phyloP scores from a whole-genome alignment of 2,329 filamentous ascomycete species.

The Cryphonectria carpinicola region DNA sequence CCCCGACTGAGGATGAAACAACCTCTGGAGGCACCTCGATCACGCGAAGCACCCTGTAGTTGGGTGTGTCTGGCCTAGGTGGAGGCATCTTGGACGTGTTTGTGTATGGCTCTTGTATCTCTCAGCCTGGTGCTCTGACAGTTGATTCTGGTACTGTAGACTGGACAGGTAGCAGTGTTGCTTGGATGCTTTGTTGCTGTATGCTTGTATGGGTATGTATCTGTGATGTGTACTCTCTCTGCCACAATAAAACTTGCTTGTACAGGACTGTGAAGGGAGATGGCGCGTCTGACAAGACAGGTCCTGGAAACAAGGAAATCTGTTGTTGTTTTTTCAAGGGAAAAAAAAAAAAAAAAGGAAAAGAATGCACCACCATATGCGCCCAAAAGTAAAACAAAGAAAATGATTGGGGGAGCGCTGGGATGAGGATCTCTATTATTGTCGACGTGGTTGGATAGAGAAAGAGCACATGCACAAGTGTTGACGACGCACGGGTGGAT shows the following conservation, averaged over 20 bases:
- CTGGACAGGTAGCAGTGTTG: neutral
- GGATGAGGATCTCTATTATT: neutral
- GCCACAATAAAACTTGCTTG: neutral
- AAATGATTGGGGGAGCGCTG: neutral
- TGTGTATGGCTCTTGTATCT: neutral
- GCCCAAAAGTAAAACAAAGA: slow-evolving; percentile 3
- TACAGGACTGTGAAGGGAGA: neutral
- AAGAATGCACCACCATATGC: neutral
- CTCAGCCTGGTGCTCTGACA: neutral
- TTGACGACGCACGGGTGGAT: neutral
- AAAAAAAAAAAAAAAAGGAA: too few species aligned
- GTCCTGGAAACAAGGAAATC: neutral
- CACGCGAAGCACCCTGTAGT: slow-evolving; percentile 1
- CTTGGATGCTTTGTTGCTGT: neutral
- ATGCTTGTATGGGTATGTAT: neutral
- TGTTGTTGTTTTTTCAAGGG: neutral
- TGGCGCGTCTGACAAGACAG: neutral
- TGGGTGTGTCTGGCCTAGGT: neutral
- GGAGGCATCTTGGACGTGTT: slow-evolving; percentile 2
- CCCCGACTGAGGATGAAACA: neutral
- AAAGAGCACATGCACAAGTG: neutral
- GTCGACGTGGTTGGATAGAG: neutral
- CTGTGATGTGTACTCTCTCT: neutral
- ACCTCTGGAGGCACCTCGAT: slow-evolving; percentile 1
- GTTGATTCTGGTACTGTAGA: neutral